Evolutionary conservation across 371 early-diverging fungal genomes (phyloP), one percentile per base, ranked within the genome.

Genomic region (Rhizopus stolonifer): DNA sequence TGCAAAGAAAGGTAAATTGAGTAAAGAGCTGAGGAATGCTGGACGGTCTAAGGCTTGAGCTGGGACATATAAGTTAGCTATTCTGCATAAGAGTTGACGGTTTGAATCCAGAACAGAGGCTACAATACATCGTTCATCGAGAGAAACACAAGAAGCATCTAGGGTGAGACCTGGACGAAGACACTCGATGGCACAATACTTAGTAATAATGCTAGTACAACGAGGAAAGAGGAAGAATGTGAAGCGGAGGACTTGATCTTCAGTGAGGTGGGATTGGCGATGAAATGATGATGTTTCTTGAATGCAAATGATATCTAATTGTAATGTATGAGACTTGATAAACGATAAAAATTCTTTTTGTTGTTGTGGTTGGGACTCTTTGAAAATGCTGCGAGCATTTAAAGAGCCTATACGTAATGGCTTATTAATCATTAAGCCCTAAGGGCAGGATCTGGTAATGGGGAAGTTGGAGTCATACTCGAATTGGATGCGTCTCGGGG

Each of bases 361-460:
- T 4, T 2, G 18, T 8, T 8, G 36, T 33, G 11, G 26, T 24
- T 52, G n/a, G 11, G 52, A 18, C 15, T 52, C 52, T 44, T 52
- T 44, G 45, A 52, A 52, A 52, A 53, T 53, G 25, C 53, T 53
- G 7, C 53, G 44, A 24, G 46, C 53, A 53, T 53, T 53, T 53
- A 53, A 53, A 46, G 53, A 52, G 5, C 24, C 50, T 26, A 50
- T 50, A 9, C 50, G 3, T 3, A 21, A 0, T 17, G 38, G 29
- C 29, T 29, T 39, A 26, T 38, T 21, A 33, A 13, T 49, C 50
- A 50, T 50, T n/a, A 21, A 19, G 18, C 18, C 42, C 9, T n/a
- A 42, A n/a, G 42, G 19, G 42, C 19, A 9, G 6, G 11, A 6
- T 9, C 9, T 1, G 6, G 29, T 11, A 6, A n/a, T n/a, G n/a